phyloP scores from a whole-genome alignment of 83 land plant genomes.

The Isoetes engelmannii region DNA sequence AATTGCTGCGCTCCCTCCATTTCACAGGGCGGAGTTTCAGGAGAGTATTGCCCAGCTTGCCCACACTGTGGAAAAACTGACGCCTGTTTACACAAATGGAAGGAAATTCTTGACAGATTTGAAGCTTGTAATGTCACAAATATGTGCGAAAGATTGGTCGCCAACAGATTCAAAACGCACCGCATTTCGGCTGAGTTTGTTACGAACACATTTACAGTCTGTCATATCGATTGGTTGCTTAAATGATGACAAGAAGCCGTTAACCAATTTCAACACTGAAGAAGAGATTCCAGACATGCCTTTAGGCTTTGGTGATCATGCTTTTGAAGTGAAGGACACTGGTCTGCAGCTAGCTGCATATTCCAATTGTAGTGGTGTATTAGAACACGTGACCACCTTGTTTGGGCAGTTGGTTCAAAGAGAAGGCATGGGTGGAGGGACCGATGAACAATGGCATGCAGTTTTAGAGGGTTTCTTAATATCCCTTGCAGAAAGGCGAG shows the following conservation, averaged over 20 bases:
- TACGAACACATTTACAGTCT: constrained; percentile 15
- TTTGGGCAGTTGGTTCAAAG: constrained; percentile 15
- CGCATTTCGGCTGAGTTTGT: constrained; percentile 20
- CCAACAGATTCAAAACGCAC: constrained; percentile 27
- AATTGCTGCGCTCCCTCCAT: constrained; percentile 32
- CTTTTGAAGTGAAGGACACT: constrained; percentile 8
- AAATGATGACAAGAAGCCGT: not conserved
- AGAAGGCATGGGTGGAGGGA: constrained; percentile 12
- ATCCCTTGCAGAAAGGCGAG: constrained; percentile 21
- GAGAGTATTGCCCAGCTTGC: constrained; percentile 23
- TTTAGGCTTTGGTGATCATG: constrained; percentile 1
- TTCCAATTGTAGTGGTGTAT: too few relatives aligned
- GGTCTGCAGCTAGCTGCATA: constrained; percentile 20
- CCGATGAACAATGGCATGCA: constrained; percentile 28
- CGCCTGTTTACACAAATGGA: constrained; percentile 18
- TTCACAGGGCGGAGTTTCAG: constrained; percentile 20
- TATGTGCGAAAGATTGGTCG: constrained; percentile 33
- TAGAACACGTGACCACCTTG: not conserved
- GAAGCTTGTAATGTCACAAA: constrained; percentile 31
- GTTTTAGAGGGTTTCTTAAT: constrained; percentile 19
- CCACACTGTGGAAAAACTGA: constrained; percentile 7
- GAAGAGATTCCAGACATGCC: constrained; percentile 14
- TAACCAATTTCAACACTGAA: constrained; percentile 24
- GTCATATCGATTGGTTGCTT: constrained; percentile 12
- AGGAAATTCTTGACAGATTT: constrained; percentile 23